Percentiles rank a stretch among this genome's conserved stretches.
phyloP scores from a whole-genome alignment of 164 flowering plant species.

The Houttuynia cordata region DNA sequence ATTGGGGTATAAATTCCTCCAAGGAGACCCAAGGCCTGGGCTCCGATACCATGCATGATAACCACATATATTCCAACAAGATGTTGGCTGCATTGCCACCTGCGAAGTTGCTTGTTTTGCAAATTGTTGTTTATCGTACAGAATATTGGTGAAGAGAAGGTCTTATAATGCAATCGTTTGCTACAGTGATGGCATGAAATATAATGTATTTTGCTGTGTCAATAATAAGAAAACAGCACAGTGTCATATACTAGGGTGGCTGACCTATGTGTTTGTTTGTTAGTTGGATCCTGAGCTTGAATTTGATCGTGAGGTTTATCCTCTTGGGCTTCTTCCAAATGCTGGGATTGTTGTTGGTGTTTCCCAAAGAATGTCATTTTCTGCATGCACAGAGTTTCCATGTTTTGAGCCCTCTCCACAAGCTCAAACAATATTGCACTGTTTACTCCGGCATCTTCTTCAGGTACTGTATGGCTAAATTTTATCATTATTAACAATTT shows the following conservation, averaged over 20 bases:
- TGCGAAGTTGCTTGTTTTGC: background rate
- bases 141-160: background rate
- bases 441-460: constrained; percentile 94
- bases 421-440: constrained; percentile 97
- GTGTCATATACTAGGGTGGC: background rate
- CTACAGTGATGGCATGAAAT: no score
- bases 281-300: constrained; percentile 99
- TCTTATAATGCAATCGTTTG: no score
- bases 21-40: no score
- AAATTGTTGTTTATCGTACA: background rate
- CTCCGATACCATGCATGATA: no score
- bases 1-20: no score
- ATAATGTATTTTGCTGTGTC: background rate
- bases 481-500: background rate
- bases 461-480: constrained; percentile 42
- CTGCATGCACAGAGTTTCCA: constrained; percentile 92
- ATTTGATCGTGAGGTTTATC: constrained; percentile 97
- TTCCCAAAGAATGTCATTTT: constrained; percentile 90
- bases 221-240: background rate
- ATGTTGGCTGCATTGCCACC: background rate
- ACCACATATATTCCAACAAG: no score
- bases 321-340: constrained; percentile 93
- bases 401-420: constrained; percentile 98
- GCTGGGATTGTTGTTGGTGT: constrained; percentile 97
- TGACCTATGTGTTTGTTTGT: background rate